phyloP scores from a whole-genome alignment of 2,329 filamentous ascomycete species.

The Neopestalotiopsis rosae region DNA sequence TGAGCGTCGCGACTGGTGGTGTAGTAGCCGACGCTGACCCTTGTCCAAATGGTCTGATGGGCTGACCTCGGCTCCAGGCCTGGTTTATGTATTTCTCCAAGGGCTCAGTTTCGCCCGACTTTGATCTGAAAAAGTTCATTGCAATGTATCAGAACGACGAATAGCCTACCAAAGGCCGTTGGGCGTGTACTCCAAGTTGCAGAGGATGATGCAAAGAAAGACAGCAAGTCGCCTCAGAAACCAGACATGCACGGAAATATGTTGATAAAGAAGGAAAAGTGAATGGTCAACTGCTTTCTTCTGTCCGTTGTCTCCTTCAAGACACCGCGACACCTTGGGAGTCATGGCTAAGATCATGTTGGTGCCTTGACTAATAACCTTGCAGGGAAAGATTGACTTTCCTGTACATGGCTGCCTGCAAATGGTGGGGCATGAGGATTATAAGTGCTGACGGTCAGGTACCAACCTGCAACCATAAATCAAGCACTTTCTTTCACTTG shows the following conservation, averaged over 20 bases:
- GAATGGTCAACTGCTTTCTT: too few relatives aligned
- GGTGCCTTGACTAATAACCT: too few relatives aligned
- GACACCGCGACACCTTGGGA: too few relatives aligned
- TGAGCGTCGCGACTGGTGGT: constrained; percentile 13
- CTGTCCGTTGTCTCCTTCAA: too few relatives aligned
- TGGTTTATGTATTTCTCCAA: constrained; percentile 10
- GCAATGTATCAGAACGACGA: neutral
- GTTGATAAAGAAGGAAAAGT: too few relatives aligned
- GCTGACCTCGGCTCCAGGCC: neutral
- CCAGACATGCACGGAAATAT: too few relatives aligned
- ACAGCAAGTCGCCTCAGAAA: too few relatives aligned
- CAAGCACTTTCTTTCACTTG: neutral
- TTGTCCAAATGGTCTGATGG: neutral
- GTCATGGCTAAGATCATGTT: too few relatives aligned
- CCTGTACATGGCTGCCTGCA: neutral
- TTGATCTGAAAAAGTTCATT: neutral
- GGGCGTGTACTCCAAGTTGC: neutral
- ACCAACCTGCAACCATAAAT: too few relatives aligned
- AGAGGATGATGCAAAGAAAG: neutral
- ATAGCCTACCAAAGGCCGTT: accelerated
- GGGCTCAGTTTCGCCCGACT: neutral
- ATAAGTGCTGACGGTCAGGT: neutral
- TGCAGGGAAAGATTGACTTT: neutral
- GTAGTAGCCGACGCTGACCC: neutral
- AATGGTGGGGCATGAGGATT: neutral